Evolutionary conservation across 179 eudicot species (phyloP).

Genomic region (Camellia oleifera): DNA sequence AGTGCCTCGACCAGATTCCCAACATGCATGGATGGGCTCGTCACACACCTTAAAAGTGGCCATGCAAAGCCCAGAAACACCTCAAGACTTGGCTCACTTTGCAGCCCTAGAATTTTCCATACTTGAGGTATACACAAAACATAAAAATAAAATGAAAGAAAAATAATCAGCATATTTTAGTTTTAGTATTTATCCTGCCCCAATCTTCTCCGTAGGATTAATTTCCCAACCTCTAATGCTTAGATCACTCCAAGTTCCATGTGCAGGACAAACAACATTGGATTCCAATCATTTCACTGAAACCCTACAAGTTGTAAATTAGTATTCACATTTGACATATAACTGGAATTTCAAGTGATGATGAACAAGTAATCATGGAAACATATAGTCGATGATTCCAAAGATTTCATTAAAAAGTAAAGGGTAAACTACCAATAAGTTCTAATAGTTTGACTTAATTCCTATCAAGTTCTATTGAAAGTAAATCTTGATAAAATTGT

Average conservation of each 20-base stretch:
- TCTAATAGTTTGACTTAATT: no score
- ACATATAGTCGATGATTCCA: not conserved
- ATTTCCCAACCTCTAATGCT: not conserved
- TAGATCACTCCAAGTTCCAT: conserved; percentile 1
- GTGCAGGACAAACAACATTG: not conserved
- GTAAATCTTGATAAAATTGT: no score
- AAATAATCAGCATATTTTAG: not conserved
- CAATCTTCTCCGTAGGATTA: not conserved
- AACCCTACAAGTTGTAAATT: not conserved
- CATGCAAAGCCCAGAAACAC: not conserved
- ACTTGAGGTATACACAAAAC: not conserved
- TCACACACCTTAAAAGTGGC: not conserved
- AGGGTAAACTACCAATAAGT: no score
- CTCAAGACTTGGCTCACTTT: no score
- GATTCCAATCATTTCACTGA: not conserved
- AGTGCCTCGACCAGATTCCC: not conserved
- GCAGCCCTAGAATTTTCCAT: not conserved
- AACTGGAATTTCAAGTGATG: not conserved
- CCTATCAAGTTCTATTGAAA: no score
- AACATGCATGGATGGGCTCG: not conserved
- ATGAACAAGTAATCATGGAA: not conserved
- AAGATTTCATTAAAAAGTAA: not conserved
- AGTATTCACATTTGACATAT: not conserved
- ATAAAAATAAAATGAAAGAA: not conserved
- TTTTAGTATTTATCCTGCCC: not conserved